Evolutionary conservation across 2,329 filamentous ascomycete species (phyloP).

Genomic region (Ophiostoma pallidulum): DNA sequence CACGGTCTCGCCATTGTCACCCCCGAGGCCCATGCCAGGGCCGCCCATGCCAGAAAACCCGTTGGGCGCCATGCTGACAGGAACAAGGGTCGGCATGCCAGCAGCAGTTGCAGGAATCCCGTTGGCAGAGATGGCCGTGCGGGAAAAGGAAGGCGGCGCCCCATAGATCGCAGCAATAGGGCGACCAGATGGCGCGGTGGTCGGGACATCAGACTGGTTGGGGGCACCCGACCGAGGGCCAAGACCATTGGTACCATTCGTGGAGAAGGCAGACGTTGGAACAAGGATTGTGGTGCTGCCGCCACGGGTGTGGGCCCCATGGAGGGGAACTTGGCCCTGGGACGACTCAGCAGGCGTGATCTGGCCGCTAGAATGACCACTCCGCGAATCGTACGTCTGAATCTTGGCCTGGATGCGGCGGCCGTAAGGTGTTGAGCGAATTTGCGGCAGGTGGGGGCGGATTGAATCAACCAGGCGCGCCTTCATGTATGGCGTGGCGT

Average conservation of each 20-base stretch:
- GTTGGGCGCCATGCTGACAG: constrained; percentile 12
- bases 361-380: constrained; percentile 36
- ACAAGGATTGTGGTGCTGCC: constrained; percentile 31
- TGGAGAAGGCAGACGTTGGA: constrained; percentile 22
- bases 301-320: constrained; percentile 31
- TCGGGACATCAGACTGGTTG: background rate
- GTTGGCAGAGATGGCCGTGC: constrained; percentile 7
- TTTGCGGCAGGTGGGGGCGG: constrained; percentile 71
- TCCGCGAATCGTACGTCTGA: constrained; percentile 43
- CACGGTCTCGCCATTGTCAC: constrained; percentile 21
- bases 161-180: constrained; percentile 13
- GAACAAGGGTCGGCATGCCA: constrained; percentile 10
- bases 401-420: constrained; percentile 91
- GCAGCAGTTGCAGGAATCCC: constrained; percentile 5
- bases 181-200: constrained; percentile 2
- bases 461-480: constrained; percentile 71
- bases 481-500: constrained; percentile 65
- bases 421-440: constrained; percentile 87
- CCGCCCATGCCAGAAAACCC: constrained; percentile 13
- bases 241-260: constrained; percentile 24
- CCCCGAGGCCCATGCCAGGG: constrained; percentile 14
- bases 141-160: constrained; percentile 15
- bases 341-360: constrained; percentile 43
- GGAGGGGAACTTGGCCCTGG: constrained; percentile 44
- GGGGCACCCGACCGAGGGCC: constrained; percentile 22